Conservation (phyloP, 257 asterid species). For the Jaltomata sinuosa region DNA sequence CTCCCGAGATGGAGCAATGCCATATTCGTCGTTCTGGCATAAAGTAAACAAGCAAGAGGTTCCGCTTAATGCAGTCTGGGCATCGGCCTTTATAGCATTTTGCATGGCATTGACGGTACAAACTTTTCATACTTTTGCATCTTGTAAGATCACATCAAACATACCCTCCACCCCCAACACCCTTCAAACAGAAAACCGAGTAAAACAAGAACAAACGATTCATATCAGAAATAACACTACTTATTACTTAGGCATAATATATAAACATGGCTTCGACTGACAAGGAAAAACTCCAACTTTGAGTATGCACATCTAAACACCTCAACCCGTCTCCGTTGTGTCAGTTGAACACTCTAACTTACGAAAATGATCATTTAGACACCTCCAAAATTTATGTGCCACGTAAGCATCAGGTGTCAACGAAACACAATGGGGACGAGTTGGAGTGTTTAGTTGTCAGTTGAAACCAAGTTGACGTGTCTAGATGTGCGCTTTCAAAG, state of each 20-base stretch:
- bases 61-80: slow-evolving; percentile 86
- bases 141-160: background rate
- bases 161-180: background rate
- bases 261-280: background rate
- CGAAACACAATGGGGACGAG: background rate
- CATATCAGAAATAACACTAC: background rate
- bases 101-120: slow-evolving; percentile 96
- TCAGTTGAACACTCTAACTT: background rate
- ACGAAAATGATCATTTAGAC: no score
- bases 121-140: background rate
- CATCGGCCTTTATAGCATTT: slow-evolving; percentile 73
- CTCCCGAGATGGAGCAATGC: slow-evolving; percentile 99
- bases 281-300: background rate
- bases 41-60: slow-evolving; percentile 83
- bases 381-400: no score
- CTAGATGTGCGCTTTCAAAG: background rate
- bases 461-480: background rate
- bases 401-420: background rate
- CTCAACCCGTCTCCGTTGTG: background rate
- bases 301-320: background rate
- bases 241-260: background rate
- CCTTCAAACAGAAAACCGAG: background rate
- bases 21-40: slow-evolving; percentile 76
- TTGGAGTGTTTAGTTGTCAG: background rate
- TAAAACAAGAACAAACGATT: background rate